phyloP scores from a whole-genome alignment of 1,139 yeast species.

The Sugiyamaella grinbergsii region DNA sequence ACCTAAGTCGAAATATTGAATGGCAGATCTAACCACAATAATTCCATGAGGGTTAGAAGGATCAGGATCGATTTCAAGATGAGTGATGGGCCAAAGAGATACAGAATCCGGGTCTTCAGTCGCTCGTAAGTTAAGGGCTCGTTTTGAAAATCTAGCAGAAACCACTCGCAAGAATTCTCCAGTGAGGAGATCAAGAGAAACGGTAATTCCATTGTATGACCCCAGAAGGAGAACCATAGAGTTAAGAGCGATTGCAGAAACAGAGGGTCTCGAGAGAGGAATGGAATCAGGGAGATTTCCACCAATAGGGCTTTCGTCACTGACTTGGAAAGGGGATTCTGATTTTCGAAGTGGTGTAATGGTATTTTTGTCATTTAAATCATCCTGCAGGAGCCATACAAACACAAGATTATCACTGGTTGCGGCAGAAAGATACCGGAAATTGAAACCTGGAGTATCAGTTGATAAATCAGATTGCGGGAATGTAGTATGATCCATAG shows the following conservation, averaged over 20 bases:
- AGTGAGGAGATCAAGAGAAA: slow-evolving; percentile 62
- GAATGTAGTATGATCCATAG: slow-evolving; percentile 31
- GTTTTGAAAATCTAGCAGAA: slow-evolving; percentile 51
- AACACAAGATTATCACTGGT: slow-evolving; percentile 44
- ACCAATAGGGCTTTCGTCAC: slow-evolving; percentile 10
- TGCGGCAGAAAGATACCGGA: slow-evolving; percentile 52
- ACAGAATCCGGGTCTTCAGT: slow-evolving; percentile 25
- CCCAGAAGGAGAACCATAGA: slow-evolving; percentile 56
- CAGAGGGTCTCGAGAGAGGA: slow-evolving; percentile 32
- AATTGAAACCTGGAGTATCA: slow-evolving; percentile 57
- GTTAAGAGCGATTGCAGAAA: slow-evolving; percentile 47
- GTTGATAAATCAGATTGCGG: slow-evolving; percentile 36
- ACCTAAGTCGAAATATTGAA: slow-evolving; percentile 69
- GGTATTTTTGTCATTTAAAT: slow-evolving; percentile 31
- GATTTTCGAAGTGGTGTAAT: slow-evolving; percentile 37
- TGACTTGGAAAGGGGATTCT: slow-evolving; percentile 39
- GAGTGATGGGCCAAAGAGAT: slow-evolving; percentile 46
- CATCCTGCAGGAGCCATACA: slow-evolving; percentile 48
- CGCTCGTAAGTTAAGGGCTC: slow-evolving; percentile 41
- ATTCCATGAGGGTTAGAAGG: slow-evolving; percentile 54
- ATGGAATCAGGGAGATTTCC: slow-evolving; percentile 1
- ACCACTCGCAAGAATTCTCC: slow-evolving; percentile 58
- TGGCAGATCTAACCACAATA: slow-evolving; percentile 55
- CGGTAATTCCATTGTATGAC: slow-evolving; percentile 63
- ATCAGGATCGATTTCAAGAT: slow-evolving; percentile 50